Base-by-base conservation (phyloP, 257 asterid species). In the Solanum appendiculatum region DNA sequence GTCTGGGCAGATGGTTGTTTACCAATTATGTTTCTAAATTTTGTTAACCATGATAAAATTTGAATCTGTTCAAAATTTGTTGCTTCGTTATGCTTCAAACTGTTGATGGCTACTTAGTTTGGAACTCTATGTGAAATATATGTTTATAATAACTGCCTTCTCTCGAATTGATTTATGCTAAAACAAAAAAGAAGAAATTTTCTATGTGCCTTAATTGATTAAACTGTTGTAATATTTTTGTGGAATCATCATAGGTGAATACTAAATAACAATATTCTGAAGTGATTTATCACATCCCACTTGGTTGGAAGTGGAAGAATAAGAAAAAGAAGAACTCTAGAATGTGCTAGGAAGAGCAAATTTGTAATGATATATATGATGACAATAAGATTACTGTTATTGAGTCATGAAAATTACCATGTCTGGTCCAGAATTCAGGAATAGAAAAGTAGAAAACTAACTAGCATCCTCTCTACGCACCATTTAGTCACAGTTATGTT, bases 71-170 rank as follows among this genome's bases (percentile, higher is more conserved):
- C 91, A 90, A 69, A 88, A 86, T 72, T 68, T 54, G 70, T 54
- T 86, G 48, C 91, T 90, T 88, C 84, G 89, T 85, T 69, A n/a
- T 91, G 88, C 87, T 86, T 89, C 89, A 82, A 90, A 90, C 90
- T 89, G 88, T 87, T 85, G 91, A 86, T 93, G 93, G 86, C 88
- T 77, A 84, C 81, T 69, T 90, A 90, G 93, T 86, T 89, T 89
- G 91, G 69, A 92, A 86, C 89, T 88, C 87, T 83, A 13, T 48
- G 90, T 90, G 69, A 85, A 70, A 78, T 36, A 73, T 73, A 73
- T 90, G 91, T 87, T 87, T 36, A 87, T 90, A 85, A 72, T 83
- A 87, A 85, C 82, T 74, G 87, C 63, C 36, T n/a, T 60, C 70
- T 78, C 27, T 80, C 25, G 8, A 13, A 31, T 29, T 75, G 0